Percentiles rank a stretch among this genome's conserved stretches.
Conservation (phyloP, 352 stramenopile genomes). For the Achlya hypogyna region DNA sequence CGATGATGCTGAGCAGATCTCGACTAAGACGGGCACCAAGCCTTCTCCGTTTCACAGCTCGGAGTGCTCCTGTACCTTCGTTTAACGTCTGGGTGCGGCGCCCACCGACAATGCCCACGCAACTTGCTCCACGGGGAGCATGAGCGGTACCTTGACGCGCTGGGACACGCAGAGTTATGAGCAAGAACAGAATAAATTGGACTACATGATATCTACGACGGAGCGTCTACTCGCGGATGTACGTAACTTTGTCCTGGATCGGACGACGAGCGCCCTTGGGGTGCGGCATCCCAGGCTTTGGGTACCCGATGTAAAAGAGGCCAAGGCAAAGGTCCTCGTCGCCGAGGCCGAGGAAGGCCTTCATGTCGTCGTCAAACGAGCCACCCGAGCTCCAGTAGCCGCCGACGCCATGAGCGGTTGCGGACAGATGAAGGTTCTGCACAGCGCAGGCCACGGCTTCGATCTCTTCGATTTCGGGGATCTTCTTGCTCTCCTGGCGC, state of each 20-base stretch:
- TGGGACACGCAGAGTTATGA: too few species aligned
- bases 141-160: too few species aligned
- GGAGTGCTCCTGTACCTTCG: too few species aligned
- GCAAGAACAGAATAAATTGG: too few species aligned
- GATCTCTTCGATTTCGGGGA: constrained; percentile 77
- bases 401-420: constrained; percentile 50
- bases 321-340: constrained; percentile 71
- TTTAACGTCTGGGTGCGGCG: too few species aligned
- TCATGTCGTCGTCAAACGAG: constrained; percentile 69
- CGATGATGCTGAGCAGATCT: too few species aligned
- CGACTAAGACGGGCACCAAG: too few species aligned
- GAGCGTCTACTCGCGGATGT: constrained; percentile 6
- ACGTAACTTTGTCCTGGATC: constrained; percentile 70
- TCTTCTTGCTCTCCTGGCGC: constrained; percentile 68
- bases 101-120: too few species aligned
- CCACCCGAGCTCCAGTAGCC: constrained; percentile 83
- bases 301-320: constrained; percentile 75
- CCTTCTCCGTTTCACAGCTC: too few species aligned
- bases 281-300: constrained; percentile 35
- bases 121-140: too few species aligned
- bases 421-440: constrained; percentile 78
- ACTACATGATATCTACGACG: not conserved
- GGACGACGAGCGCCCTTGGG: constrained; percentile 50
- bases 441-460: constrained; percentile 63
- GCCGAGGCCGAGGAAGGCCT: constrained; percentile 55